Evolutionary conservation across 2,329 filamentous ascomycete species (phyloP).

Genomic region (Nigrospora oryzae): DNA sequence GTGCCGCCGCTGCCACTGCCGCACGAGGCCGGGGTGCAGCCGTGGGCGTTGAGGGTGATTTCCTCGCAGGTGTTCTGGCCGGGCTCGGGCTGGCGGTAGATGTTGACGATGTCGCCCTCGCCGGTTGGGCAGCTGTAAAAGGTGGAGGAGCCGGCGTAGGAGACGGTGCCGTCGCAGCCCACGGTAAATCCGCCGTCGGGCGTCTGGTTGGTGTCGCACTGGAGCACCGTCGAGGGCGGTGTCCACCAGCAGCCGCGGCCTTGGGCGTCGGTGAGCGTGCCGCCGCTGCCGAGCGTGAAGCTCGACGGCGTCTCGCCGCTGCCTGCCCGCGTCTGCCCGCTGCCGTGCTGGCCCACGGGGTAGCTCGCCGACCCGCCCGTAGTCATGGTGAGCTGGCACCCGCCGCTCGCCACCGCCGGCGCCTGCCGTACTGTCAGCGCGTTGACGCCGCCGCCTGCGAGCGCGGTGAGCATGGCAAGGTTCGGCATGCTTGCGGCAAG

Average conservation of each 20-base stretch:
- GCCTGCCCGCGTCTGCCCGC: conserved; percentile 54
- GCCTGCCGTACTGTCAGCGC: not conserved
- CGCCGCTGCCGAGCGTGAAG: conserved; percentile 45
- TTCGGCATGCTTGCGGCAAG: not conserved
- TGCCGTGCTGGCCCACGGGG: conserved; percentile 47
- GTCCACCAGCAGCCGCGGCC: conserved; percentile 58
- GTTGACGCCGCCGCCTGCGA: conserved; percentile 1
- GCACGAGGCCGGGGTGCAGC: not conserved
- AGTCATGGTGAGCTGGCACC: not conserved
- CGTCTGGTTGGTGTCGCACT: conserved; percentile 48
- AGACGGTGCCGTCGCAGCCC: conserved; percentile 40
- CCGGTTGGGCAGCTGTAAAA: conserved; percentile 54
- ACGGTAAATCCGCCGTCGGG: conserved; percentile 49
- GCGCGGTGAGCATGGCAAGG: not conserved
- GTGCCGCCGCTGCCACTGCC: not conserved
- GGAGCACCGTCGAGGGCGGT: conserved; percentile 47
- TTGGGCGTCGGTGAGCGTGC: conserved; percentile 44
- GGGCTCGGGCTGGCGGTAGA: conserved; percentile 35
- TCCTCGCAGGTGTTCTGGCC: not conserved
- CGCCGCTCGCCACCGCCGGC: not conserved
- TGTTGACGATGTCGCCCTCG: conserved; percentile 41
- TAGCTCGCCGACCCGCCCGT: not conserved
- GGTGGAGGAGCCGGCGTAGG: conserved; percentile 37
- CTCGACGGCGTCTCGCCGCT: conserved; percentile 34
- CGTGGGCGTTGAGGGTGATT: not conserved